These are phyloP conservation scores for Grigorovia humatica DNA, from an alignment of 805 yeast species.

Conservation along the genomic window DNA sequence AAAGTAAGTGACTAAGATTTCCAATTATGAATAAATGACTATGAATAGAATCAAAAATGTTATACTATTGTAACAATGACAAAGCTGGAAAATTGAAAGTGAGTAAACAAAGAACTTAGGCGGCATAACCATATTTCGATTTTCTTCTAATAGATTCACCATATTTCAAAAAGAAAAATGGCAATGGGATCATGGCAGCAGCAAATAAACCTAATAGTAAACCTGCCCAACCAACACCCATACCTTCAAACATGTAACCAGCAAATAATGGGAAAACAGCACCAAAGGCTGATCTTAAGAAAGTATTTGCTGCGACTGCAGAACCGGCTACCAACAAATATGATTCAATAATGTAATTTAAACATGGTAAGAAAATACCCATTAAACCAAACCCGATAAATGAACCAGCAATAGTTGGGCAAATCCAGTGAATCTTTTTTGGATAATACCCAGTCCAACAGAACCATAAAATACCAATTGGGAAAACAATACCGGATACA, in stretches of 20 bases:
- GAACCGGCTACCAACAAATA: slow-evolving; percentile 68
- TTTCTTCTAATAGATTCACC: slow-evolving; percentile 46
- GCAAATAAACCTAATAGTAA: slow-evolving; percentile 56
- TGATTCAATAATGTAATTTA: slow-evolving; percentile 64
- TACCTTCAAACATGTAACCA: slow-evolving; percentile 51
- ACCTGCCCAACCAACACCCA: slow-evolving; percentile 77
- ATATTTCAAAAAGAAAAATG: slow-evolving; percentile 49
- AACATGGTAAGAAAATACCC: slow-evolving; percentile 55
- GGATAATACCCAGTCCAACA: slow-evolving; percentile 80
- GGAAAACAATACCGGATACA: slow-evolving; percentile 58
- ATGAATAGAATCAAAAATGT: neutral
- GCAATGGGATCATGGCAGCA: slow-evolving; percentile 51
- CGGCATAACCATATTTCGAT: slow-evolving; percentile 45
- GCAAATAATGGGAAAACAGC: slow-evolving; percentile 69
- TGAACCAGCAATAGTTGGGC: slow-evolving; percentile 58
- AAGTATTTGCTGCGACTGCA: slow-evolving; percentile 64
- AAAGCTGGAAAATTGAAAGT: neutral
- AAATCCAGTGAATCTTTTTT: slow-evolving; percentile 65
- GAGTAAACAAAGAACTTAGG: neutral
- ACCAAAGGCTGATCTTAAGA: slow-evolving; percentile 58
- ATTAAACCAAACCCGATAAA: slow-evolving; percentile 61
- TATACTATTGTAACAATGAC: neutral
- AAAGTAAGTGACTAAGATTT: neutral
- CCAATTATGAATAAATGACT: too few species aligned
- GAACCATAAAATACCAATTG: slow-evolving; percentile 76